phyloP scores from a whole-genome alignment of 2,329 filamentous ascomycete genomes.

The Thermothelomyces thermophilus region DNA sequence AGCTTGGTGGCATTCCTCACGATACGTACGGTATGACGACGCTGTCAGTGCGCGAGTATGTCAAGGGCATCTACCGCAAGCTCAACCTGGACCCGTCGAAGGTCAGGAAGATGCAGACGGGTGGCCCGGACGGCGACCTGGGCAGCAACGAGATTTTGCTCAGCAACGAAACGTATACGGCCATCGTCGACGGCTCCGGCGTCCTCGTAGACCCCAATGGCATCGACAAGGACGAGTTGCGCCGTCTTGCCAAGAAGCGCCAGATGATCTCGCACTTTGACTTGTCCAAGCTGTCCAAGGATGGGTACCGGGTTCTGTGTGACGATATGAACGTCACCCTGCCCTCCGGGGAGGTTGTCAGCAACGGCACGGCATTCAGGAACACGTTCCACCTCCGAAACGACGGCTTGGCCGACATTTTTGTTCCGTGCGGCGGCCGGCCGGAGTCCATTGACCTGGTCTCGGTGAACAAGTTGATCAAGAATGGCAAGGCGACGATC shows the following conservation, averaged over 20 bases:
- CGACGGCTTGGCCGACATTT: constrained; percentile 70
- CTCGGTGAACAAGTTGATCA: constrained; percentile 79
- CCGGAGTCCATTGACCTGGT: constrained; percentile 94
- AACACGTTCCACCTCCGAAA: constrained; percentile 93
- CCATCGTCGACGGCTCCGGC: constrained; percentile 93
- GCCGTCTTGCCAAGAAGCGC: constrained; percentile 76
- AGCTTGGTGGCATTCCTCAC: constrained; percentile 92
- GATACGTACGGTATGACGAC: constrained; percentile 98
- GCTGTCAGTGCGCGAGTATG: constrained; percentile 89
- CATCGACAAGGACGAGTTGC: constrained; percentile 74
- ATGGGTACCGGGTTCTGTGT: constrained; percentile 86
- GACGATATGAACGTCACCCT: constrained; percentile 87
- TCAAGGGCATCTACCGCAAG: constrained; percentile 96
- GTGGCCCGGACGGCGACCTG: constrained; percentile 91
- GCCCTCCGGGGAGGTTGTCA: constrained; percentile 76
- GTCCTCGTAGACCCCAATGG: constrained; percentile 91
- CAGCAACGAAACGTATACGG: constrained; percentile 89
- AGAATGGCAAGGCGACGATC: constrained; percentile 77
- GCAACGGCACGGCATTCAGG: constrained; percentile 91
- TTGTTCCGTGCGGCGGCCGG: constrained; percentile 93
- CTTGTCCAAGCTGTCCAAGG: constrained; percentile 70
- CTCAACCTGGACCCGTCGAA: constrained; percentile 77
- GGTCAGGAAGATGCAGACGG: constrained; percentile 93
- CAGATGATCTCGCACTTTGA: constrained; percentile 90
- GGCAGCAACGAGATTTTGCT: constrained; percentile 97